Evolutionary conservation across 139 green algal species (phyloP), one percentile per base, ranked within the genome.

Genomic region (Axilococcus clingmanii): DNA sequence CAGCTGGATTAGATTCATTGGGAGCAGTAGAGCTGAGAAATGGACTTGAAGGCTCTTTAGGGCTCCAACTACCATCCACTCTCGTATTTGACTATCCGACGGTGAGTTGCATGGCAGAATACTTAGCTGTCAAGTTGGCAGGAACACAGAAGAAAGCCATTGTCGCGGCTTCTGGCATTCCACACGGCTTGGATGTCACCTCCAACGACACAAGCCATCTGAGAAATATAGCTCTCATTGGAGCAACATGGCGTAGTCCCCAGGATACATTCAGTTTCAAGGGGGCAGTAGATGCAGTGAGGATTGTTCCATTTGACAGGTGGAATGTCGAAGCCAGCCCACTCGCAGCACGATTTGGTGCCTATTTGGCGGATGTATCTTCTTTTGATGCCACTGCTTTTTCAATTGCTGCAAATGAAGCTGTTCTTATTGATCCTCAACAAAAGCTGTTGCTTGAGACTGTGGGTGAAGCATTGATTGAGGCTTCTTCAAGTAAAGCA

Each of bases 1-100:
- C 55, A 4, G 66, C 71, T 9, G 83, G 83, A 11, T 47, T 80
- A 41, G 72, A 80, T 54, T 78, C 68, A 9, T 64, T 80, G 47
- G 72, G 64, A 23, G 64, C 72, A 7, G 45, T 78, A 17, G 72
- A 80, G 63, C 57, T 73, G 43, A 35, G 49, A 19, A 68, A 47
- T 52, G 35, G 24, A 33, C 64, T 72, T n/a, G 68, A 88, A 61
- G 38, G 37, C 11, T 16, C 20, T 7, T 36, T 76, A 16, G 54
- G 54, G 17, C 27, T 88, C 15, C 20, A 61, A 40, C 69, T 92
- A 30, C 77, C 76, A 1, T 33, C 50, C 7, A 92, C 77, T 9
- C 48, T 89, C 5, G 66, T 77, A 11, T 83, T 89, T 29, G 82
- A 90, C 58, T 80, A 84, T 57, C 82, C 79, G 7, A 81, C 76